Conservation (phyloP, 768 basidiomycete genomes). For the Russula vinacea region DNA sequence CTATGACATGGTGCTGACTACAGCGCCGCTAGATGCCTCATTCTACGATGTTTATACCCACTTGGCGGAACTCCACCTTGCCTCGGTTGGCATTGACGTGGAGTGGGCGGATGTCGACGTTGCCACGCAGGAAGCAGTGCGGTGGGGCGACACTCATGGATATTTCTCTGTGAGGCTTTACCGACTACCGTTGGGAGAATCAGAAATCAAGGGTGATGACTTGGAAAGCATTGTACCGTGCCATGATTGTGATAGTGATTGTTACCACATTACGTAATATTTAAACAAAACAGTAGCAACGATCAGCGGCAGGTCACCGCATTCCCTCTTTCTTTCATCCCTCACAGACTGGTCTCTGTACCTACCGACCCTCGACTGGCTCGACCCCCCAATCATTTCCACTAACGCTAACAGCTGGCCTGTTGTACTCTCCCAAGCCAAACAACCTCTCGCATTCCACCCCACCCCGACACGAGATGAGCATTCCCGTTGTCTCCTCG, state of each 20-base stretch:
- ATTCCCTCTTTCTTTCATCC: not conserved
- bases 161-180: conserved; percentile 80
- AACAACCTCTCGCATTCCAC: not conserved
- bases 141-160: conserved; percentile 73
- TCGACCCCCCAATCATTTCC: not conserved
- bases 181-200: conserved; percentile 50
- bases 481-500: conserved; percentile 12
- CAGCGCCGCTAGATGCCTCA: conserved; percentile 54
- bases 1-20: conserved; percentile 1
- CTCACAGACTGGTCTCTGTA: conserved; percentile 28
- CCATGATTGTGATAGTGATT: not conserved
- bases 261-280: not conserved
- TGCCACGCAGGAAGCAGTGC: conserved; percentile 48
- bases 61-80: conserved; percentile 80
- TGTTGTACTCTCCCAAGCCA: conserved; percentile 7
- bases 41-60: conserved; percentile 92
- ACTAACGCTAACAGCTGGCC: conserved; percentile 10
- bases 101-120: conserved; percentile 83
- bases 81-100: conserved; percentile 75
- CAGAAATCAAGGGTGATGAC: conserved; percentile 30
- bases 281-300: not conserved
- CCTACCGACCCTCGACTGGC: not conserved
- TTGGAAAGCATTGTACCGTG: not conserved
- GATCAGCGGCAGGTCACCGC: not conserved
- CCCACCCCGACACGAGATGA: conserved; percentile 12